Percentiles rank a stretch among this genome's conserved stretches.
Conservation (phyloP, 106 monocot genomes). For the Platanthera zijinensis region DNA sequence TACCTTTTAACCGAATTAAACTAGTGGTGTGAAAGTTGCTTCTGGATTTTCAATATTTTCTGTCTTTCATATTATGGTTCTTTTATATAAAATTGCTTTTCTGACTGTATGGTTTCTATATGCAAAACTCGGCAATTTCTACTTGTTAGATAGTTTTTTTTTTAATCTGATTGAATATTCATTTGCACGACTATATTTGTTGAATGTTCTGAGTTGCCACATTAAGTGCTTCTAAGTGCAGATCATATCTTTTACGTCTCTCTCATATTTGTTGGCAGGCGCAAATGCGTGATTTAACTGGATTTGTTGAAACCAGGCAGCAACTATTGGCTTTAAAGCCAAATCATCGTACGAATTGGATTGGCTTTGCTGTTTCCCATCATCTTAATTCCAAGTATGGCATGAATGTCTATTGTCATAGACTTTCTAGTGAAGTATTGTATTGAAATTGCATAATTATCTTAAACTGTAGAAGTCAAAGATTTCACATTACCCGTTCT, state of each 20-base stretch:
- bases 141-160: neutral
- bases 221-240: neutral
- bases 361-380: conserved; percentile 96
- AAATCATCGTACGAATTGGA: conserved; percentile 98
- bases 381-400: conserved; percentile 86
- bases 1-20: neutral
- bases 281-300: conserved; percentile 93
- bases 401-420: neutral
- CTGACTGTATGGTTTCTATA: neutral
- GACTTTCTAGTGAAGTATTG: neutral
- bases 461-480: neutral
- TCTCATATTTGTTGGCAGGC: conserved; percentile 40
- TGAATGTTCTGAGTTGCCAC: neutral
- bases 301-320: conserved; percentile 99
- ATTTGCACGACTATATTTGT: neutral
- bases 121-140: neutral
- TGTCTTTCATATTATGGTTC: neutral
- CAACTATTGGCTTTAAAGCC: conserved; percentile 84
- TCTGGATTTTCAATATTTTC: neutral
- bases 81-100: neutral
- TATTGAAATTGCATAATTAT: neutral
- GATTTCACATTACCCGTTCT: neutral
- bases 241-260: conserved; percentile 1
- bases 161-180: neutral
- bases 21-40: neutral